Evolutionary conservation across 495 filamentous ascomycete species (phyloP), one percentile per base, ranked within the genome.

Genomic region (Penicillium bovifimosum): DNA sequence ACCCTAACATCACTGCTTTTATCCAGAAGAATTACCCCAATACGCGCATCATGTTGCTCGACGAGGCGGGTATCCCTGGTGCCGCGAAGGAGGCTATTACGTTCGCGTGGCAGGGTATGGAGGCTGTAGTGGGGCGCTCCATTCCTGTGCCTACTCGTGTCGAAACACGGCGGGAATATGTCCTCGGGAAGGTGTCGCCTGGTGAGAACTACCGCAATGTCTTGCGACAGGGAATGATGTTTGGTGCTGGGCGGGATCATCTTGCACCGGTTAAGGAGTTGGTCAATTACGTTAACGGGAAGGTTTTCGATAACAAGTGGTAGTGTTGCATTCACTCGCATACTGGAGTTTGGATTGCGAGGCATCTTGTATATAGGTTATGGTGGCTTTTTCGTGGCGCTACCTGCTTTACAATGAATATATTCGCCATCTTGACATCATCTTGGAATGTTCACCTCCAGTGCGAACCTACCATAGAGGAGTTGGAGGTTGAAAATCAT

Each of bases 61-160:
- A 81, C 43, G 74, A 76, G 42, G 78, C 77, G 17, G 78, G 77
- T 26, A 71, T 83, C 34, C 73, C 75, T 2, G 76, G 56, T 7
- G 74, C 68, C 6, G 79, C 78, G 0, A 83, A 80, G 65, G 79
- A 83, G 66, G 78, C 79, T 17, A 75, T 83, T 49, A 81, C 75
- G 2, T 81, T 80, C 51, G 77, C 77, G 11, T 80, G 72, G 74
- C 79, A 78, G 51, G 77, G 71, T 14, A 76, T 81, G 71, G 77
- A 80, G 61, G 74, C 73, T 7, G 60, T 80, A 32, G 64, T 79
- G 13, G 78, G 74, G 24, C 71, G 78, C 31, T 71, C 66, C 3
- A 76, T 80, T 34, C 79, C 75, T 9, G 74, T 81, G 18, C 77
- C 77, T 1, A 69, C 66, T 13, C 65, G 75, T n/a, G 74, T 80